phyloP scores from a whole-genome alignment of 164 flowering plant genomes.

The Akebia trifoliata region DNA sequence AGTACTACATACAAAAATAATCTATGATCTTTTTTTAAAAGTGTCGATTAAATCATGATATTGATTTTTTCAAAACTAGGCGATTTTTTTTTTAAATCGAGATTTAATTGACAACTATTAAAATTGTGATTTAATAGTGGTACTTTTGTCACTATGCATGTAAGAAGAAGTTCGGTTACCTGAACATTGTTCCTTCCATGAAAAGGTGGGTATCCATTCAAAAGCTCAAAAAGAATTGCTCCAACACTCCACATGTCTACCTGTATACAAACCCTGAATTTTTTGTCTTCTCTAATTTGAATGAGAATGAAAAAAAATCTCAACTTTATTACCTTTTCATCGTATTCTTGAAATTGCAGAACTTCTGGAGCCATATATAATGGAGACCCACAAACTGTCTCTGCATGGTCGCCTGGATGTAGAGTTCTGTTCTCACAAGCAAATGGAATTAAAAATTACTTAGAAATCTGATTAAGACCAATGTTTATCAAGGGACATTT shows the following conservation, averaged over 20 bases:
- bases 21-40: too few species aligned
- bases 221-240: constrained; percentile 62
- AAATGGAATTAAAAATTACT: neutral
- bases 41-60: too few species aligned
- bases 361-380: constrained; percentile 78
- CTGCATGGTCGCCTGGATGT: constrained; percentile 36
- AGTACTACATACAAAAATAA: too few species aligned
- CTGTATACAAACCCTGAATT: constrained; percentile 22
- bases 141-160: neutral
- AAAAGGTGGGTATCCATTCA: constrained; percentile 66
- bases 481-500: too few species aligned
- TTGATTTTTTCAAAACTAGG: too few species aligned
- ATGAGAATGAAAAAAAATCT: neutral
- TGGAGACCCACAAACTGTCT: constrained; percentile 64
- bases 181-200: constrained; percentile 57
- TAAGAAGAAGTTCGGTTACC: constrained; percentile 24
- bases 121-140: too few species aligned
- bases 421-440: constrained; percentile 28
- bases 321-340: constrained; percentile 43
- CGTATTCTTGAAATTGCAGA: constrained; percentile 49
- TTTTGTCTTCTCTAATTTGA: neutral
- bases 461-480: too few species aligned
- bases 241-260: constrained; percentile 76
- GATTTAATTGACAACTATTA: too few species aligned
- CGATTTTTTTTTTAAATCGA: too few species aligned